Conservation (phyloP, 805 yeast species). For the Starmerella apis region DNA sequence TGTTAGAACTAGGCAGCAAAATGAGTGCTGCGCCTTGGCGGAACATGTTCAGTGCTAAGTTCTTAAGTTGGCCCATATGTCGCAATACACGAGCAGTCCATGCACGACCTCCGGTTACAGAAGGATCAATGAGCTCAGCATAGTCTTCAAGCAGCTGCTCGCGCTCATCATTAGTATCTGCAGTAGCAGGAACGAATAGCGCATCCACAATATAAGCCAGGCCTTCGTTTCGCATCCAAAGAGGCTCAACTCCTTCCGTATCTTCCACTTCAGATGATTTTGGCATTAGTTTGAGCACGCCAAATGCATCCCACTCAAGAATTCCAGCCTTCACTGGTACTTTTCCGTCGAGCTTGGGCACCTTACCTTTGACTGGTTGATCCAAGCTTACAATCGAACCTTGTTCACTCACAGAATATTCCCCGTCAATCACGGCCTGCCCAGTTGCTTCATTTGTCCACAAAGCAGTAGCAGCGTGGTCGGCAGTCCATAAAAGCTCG, state of each 20-base stretch:
- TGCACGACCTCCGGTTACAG: not conserved
- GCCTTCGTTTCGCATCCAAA: conserved; percentile 29
- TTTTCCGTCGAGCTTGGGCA: not conserved
- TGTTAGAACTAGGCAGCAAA: conserved; percentile 8
- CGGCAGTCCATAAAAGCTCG: conserved; percentile 14
- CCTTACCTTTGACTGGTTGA: not conserved
- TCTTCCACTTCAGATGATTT: not conserved
- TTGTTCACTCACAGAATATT: not conserved
- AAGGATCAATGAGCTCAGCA: not conserved
- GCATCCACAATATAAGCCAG: conserved; percentile 25
- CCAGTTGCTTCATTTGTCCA: not conserved
- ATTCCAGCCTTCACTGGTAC: conserved; percentile 1
- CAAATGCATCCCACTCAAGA: conserved; percentile 14
- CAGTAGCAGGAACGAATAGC: conserved; percentile 21
- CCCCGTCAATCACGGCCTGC: not conserved
- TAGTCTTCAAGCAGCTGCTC: conserved; percentile 1
- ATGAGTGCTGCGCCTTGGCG: conserved; percentile 8
- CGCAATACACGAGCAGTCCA: conserved; percentile 1
- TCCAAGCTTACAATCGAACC: not conserved
- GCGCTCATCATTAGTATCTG: not conserved
- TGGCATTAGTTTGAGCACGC: conserved; percentile 8
- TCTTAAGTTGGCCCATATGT: conserved; percentile 6
- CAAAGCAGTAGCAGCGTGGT: conserved; percentile 4
- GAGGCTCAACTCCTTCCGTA: conserved; percentile 6
- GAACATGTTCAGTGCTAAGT: not conserved